phyloP scores from a whole-genome alignment of 169 alveolate species.

The Plasmodium falciparum region DNA sequence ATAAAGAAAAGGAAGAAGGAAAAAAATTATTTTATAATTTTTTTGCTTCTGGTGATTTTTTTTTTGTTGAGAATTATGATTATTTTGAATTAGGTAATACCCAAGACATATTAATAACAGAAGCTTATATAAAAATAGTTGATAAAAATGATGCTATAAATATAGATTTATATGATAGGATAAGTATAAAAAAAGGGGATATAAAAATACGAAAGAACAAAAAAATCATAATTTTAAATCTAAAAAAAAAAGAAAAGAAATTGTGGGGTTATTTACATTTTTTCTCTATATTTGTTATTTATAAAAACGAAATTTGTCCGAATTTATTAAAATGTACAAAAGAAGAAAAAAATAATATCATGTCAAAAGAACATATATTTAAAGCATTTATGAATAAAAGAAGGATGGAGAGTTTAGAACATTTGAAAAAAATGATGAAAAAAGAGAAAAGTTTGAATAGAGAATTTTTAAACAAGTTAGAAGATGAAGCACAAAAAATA shows the following conservation, averaged over 20 bases:
- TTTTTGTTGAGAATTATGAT: background rate
- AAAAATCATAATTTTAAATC: conserved; percentile 13
- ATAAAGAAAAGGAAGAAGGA: conserved; percentile 2
- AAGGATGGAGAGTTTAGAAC: conserved; percentile 53
- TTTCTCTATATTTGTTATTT: conserved; percentile 31
- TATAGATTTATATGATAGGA: conserved; percentile 60
- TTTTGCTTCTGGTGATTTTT: conserved; percentile 2
- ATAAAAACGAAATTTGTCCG: conserved; percentile 48
- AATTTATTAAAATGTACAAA: conserved; percentile 64
- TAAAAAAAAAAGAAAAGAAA: conserved; percentile 58
- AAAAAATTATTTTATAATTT: background rate
- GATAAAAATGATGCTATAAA: conserved; percentile 29
- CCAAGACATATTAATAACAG: conserved; percentile 40
- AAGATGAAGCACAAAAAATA: conserved; percentile 60
- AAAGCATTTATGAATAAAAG: conserved; percentile 41
- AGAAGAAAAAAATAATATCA: conserved; percentile 49
- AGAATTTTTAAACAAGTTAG: conserved; percentile 21
- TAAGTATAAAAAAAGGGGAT: conserved; percentile 36
- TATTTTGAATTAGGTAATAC: conserved; percentile 8
- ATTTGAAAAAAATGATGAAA: conserved; percentile 30
- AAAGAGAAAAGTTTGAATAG: conserved; percentile 14
- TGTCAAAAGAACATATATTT: conserved; percentile 39
- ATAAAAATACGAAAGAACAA: conserved; percentile 20
- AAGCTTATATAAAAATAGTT: conserved; percentile 33
- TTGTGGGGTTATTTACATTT: conserved; percentile 68